Evolutionary conservation across 305 asterid species (phyloP).

Genomic region (Galium porrigens): DNA sequence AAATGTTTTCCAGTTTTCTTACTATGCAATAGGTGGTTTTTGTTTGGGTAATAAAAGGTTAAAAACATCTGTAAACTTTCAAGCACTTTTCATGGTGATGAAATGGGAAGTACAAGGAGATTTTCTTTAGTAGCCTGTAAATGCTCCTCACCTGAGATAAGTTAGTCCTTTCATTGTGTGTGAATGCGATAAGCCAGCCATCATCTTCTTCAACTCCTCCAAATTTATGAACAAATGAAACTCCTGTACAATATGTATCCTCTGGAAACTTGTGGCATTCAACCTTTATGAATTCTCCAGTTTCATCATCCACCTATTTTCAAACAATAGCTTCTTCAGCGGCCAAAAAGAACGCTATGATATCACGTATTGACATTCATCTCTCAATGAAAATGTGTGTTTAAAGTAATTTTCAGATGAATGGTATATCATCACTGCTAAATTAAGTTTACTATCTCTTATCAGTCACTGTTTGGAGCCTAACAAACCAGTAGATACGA

Average conservation of each 20-base stretch:
- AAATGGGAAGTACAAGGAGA: neutral
- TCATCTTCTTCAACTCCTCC: conserved; percentile 47
- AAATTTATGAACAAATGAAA: conserved; percentile 36
- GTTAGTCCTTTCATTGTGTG: conserved; percentile 36
- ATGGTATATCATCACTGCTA: too few relatives aligned
- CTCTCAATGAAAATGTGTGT: too few relatives aligned
- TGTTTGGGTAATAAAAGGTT: neutral
- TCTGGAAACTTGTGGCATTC: conserved; percentile 43
- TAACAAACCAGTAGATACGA: too few relatives aligned
- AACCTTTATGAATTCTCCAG: conserved; percentile 24
- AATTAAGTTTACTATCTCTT: neutral
- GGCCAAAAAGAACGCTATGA: neutral
- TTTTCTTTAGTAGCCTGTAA: neutral
- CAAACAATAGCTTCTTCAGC: neutral
- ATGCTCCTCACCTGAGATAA: conserved; percentile 32
- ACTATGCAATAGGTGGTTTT: neutral
- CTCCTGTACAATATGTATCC: conserved; percentile 49
- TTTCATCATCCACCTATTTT: conserved; percentile 13
- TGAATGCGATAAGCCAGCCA: conserved; percentile 48
- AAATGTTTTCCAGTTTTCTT: too few relatives aligned
- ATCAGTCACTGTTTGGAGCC: too few relatives aligned
- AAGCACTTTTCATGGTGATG: neutral
- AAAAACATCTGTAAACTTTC: neutral
- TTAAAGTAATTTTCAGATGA: too few relatives aligned
- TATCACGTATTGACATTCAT: neutral